Evolutionary conservation across 345 rosid species (phyloP).

Genomic region (Cardamine chenopodiifolia): DNA sequence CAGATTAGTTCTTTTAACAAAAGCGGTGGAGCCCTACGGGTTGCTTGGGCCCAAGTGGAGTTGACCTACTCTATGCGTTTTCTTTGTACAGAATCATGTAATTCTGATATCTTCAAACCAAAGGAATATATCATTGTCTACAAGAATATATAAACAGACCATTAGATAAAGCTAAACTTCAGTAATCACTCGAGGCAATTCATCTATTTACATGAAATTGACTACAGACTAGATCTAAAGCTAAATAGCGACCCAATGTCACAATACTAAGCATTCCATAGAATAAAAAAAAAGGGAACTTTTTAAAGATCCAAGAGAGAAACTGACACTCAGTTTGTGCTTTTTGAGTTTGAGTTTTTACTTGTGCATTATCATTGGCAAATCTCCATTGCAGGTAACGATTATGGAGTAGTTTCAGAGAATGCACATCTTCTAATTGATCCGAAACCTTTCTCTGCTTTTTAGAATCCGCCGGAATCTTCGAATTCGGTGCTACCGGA

Average conservation of each 20-base stretch:
- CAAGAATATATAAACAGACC: slow-evolving; percentile 17
- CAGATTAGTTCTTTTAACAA: not conserved
- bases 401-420: slow-evolving; percentile 61
- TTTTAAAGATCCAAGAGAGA: not conserved
- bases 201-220: too few relatives aligned
- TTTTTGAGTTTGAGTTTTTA: slow-evolving; percentile 49
- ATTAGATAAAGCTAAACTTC: too few relatives aligned
- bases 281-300: too few relatives aligned
- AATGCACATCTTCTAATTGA: slow-evolving; percentile 63
- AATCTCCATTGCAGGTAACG: slow-evolving; percentile 75
- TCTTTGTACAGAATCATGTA: slow-evolving; percentile 55
- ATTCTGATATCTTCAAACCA: slow-evolving; percentile 51
- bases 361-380: slow-evolving; percentile 67
- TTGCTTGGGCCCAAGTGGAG: too few relatives aligned
- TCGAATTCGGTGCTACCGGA: slow-evolving; percentile 50
- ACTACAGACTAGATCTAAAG: not conserved
- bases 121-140: slow-evolving; percentile 59
- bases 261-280: not conserved
- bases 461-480: slow-evolving; percentile 44
- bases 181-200: too few relatives aligned
- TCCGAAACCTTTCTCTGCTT: slow-evolving; percentile 49
- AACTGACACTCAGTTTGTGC: slow-evolving; percentile 64
- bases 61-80: slow-evolving; percentile 62
- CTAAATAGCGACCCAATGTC: not conserved
- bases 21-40: too few relatives aligned